Conservation (phyloP, 345 rosid genomes). For the Lepidium didymum region DNA sequence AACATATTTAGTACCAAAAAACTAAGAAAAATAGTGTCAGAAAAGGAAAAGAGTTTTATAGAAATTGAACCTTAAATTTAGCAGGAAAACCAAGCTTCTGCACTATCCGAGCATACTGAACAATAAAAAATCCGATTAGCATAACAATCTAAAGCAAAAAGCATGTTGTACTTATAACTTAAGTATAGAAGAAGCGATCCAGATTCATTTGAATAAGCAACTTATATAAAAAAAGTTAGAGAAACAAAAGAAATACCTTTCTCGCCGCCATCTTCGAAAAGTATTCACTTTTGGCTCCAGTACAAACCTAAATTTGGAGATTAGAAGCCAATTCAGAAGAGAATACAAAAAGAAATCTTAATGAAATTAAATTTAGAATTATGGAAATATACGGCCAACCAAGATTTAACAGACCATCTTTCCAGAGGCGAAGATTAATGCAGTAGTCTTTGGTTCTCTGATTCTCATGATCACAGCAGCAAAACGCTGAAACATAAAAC, state of each 20-base stretch:
- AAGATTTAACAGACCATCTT: constrained; percentile 22
- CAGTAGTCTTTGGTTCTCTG: constrained; percentile 69
- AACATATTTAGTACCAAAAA: neutral
- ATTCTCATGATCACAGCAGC: constrained; percentile 81
- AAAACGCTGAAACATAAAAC: constrained; percentile 44
- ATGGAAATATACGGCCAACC: neutral
- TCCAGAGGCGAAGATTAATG: constrained; percentile 68
- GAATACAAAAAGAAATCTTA: neutral
- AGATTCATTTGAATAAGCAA: neutral
- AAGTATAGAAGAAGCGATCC: neutral
- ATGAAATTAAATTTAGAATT: neutral
- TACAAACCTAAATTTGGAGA: constrained; percentile 46
- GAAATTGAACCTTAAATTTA: constrained; percentile 43
- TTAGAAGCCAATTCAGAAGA: neutral
- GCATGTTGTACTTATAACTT: neutral
- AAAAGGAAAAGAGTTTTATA: neutral
- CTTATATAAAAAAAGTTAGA: neutral
- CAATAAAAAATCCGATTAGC: constrained; percentile 7
- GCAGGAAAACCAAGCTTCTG: constrained; percentile 86
- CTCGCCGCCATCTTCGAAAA: constrained; percentile 76
- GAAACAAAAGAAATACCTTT: constrained; percentile 18
- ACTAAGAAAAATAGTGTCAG: neutral
- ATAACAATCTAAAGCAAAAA: neutral
- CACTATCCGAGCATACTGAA: constrained; percentile 65
- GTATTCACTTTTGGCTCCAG: constrained; percentile 83